Conservation (phyloP, 148 eudicot species). For the Simmondsia chinensis region DNA sequence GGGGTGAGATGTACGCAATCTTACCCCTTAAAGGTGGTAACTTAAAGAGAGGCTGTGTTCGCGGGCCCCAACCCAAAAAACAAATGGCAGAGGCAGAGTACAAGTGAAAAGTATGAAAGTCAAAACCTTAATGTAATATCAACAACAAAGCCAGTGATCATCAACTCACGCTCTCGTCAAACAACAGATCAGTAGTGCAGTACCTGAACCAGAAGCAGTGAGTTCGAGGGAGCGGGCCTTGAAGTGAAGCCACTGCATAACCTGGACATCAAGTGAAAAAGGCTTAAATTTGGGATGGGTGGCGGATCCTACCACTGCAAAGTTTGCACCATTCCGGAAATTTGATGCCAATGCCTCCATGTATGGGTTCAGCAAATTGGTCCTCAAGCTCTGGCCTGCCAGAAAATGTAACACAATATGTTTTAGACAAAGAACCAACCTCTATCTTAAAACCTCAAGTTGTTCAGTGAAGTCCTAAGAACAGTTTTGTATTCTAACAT, state of each 20-base stretch:
- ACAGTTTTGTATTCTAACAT: too few species aligned
- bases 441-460: too few species aligned
- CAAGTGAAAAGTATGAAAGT: too few species aligned
- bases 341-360: conserved; percentile 60
- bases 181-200: not conserved
- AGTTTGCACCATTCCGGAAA: conserved; percentile 75
- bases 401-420: too few species aligned
- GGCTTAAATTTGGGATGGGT: conserved; percentile 64
- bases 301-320: conserved; percentile 76
- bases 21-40: too few species aligned
- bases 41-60: too few species aligned
- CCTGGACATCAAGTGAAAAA: conserved; percentile 60
- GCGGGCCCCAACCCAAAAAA: too few species aligned
- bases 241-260: conserved; percentile 76
- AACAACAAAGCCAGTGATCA: not conserved
- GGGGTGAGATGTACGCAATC: too few species aligned
- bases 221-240: conserved; percentile 62
- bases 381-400: conserved; percentile 73
- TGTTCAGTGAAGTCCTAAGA: too few species aligned
- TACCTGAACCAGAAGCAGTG: conserved; percentile 37
- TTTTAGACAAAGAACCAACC: too few species aligned
- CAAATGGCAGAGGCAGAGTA: too few species aligned
- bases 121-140: too few species aligned
- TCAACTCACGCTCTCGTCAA: not conserved
- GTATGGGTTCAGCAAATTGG: conserved; percentile 61